Evolutionary conservation across 495 filamentous ascomycete genomes (phyloP).

Genomic region (Penicillium dipodomyicola): DNA sequence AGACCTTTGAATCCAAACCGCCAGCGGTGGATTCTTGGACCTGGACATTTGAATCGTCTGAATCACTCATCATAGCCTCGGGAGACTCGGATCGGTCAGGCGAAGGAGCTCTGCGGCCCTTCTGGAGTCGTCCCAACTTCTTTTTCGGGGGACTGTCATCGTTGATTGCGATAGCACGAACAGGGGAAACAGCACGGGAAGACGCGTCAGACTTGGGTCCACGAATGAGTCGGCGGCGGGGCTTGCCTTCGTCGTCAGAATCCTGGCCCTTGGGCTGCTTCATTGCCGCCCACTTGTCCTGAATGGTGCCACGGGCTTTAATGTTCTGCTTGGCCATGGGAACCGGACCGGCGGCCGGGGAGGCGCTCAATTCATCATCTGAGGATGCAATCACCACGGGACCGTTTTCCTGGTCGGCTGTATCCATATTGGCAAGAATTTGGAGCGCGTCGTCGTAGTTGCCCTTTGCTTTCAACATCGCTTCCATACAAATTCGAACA

Average conservation of each 20-base stretch:
- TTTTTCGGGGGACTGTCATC: conserved; percentile 39
- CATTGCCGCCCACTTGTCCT: conserved; percentile 58
- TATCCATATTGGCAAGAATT: conserved; percentile 37
- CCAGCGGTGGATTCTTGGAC: conserved; percentile 37
- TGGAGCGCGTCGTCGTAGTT: conserved; percentile 61
- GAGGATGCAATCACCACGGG: conserved; percentile 30
- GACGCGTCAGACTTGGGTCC: conserved; percentile 35
- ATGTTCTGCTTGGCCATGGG: conserved; percentile 55
- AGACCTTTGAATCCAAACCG: conserved; percentile 55
- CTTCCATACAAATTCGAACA: conserved; percentile 50
- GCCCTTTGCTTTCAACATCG: conserved; percentile 50
- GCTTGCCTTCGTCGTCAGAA: conserved; percentile 31
- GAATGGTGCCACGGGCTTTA: conserved; percentile 57
- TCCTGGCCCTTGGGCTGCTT: conserved; percentile 29
- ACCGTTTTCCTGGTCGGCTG: conserved; percentile 11
- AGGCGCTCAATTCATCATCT: conserved; percentile 39
- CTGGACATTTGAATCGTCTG: conserved; percentile 58
- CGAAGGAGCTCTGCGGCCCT: conserved; percentile 53
- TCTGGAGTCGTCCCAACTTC: conserved; percentile 51
- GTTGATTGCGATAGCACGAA: conserved; percentile 23
- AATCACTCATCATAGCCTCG: conserved; percentile 41
- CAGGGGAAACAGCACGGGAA: conserved; percentile 13
- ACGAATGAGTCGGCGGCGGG: conserved; percentile 41
- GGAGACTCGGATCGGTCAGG: conserved; percentile 40
- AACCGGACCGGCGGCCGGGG: conserved; percentile 12